Evolutionary conservation across 2,329 filamentous ascomycete species (phyloP), one percentile per base, ranked within the genome.

Genomic region (Microdochium nivale): DNA sequence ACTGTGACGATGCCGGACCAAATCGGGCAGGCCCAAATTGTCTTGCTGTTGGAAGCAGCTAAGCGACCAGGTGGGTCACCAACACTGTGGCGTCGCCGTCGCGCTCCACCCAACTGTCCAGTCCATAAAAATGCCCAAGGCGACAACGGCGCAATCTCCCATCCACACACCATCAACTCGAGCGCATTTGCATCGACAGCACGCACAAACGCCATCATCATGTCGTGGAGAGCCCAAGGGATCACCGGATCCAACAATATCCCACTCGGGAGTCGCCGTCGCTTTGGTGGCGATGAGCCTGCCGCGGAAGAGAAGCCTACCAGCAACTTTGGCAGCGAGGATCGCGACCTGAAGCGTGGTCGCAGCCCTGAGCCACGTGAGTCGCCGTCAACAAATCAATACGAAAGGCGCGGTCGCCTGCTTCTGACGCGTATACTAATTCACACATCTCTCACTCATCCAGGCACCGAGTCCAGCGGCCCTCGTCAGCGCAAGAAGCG

Each of bases 161-260:
- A 23, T 24, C 10, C 19, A n/a, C 16, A 23, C 4, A 19, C 9
- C 40, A 44, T 44, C 40, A 23, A 3, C 7, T 13, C 40, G 10
- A 11, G 40, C 40, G 40, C 40, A 53, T 43, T 25, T 24, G 47
- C 21, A 46, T 49, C 48, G 23, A 49, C 48, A 33, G 2, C 37
- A 21, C 23, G 40, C 25, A 44, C 49, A 52, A 48, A 44, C 40
- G 19, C 40, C 21, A 19, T 23, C 40, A 64, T 47, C 40, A 86
- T 86, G 83, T 76, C 83, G 63, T 86, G 83, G 83, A 77, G 81
- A 75, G 81, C 72, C 53, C 82, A 85, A 69, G 94, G 94, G 61
- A 95, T 96, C 67, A 99, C 94, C 21, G 94, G 94, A 50, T 97
- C 95, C 46, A 99, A 99, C 73, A 97, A 96, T 65, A 95, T 99